Evolutionary conservation across 371 early-diverging fungal genomes (phyloP).

Genomic region (Zychaea mexicana): DNA sequence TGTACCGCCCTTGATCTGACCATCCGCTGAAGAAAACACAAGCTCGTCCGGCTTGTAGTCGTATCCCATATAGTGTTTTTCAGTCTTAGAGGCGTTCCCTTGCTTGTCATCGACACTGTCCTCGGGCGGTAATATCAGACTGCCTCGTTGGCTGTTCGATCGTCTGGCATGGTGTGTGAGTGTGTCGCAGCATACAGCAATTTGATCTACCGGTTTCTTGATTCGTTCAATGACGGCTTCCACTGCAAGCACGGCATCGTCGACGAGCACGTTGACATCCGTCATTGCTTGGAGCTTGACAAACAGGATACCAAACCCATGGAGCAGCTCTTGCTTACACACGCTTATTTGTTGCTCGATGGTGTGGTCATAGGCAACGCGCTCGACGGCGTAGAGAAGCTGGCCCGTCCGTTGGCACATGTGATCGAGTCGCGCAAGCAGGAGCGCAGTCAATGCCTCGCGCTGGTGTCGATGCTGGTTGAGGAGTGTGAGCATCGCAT

Average conservation of each 20-base stretch:
- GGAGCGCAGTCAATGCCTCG: constrained; percentile 32
- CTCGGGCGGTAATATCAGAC: background rate
- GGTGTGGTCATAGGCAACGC: constrained; percentile 19
- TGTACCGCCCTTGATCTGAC: constrained; percentile 87
- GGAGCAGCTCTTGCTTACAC: constrained; percentile 51
- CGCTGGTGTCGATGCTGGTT: constrained; percentile 1
- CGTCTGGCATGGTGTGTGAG: background rate
- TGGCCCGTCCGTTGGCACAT: constrained; percentile 38
- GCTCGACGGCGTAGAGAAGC: constrained; percentile 32
- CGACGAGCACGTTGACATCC: constrained; percentile 13
- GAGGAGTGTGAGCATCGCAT: constrained; percentile 26
- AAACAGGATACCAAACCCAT: constrained; percentile 65
- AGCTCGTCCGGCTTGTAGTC: constrained; percentile 79
- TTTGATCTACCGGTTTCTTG: background rate
- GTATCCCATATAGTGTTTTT: constrained; percentile 56
- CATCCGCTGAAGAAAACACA: constrained; percentile 80
- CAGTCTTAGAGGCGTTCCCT: too few relatives aligned
- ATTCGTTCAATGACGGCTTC: constrained; percentile 23
- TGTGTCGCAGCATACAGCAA: background rate
- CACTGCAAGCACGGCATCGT: constrained; percentile 9
- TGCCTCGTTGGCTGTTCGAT: background rate
- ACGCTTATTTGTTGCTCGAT: constrained; percentile 5
- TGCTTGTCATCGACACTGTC: background rate
- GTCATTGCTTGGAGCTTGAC: constrained; percentile 64
- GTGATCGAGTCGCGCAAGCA: constrained; percentile 51